These are phyloP conservation scores for Pulveroboletus sp. DNA, from an alignment of 768 basidiomycete genomes.

Conservation along the genomic window DNA sequence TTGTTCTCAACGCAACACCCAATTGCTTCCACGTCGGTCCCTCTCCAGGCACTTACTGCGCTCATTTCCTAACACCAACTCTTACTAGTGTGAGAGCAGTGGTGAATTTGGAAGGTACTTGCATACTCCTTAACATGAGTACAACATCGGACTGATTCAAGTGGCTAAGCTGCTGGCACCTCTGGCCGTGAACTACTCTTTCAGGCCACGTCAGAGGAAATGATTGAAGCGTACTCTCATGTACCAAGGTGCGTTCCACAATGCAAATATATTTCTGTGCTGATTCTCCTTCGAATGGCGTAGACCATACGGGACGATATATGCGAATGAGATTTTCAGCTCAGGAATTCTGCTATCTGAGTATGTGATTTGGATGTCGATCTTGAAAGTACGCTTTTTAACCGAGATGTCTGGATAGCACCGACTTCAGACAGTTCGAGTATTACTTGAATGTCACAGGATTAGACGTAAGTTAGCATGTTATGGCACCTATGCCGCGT, in stretches of 20 bases:
- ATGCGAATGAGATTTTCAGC: slow-evolving; percentile 89
- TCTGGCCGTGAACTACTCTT: slow-evolving; percentile 87
- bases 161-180: slow-evolving; percentile 67
- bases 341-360: slow-evolving; percentile 89
- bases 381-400: slow-evolving; percentile 3
- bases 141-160: slow-evolving; percentile 2
- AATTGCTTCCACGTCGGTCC: slow-evolving; percentile 57
- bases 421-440: slow-evolving; percentile 94
- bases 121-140: background rate
- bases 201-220: slow-evolving; percentile 92
- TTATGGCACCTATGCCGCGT: background rate
- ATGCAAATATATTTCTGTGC: background rate
- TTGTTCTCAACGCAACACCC: slow-evolving; percentile 89
- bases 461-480: slow-evolving; percentile 61
- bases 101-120: slow-evolving; percentile 82
- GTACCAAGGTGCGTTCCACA: slow-evolving; percentile 59
- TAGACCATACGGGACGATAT: slow-evolving; percentile 82
- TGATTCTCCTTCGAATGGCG: background rate
- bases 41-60: background rate
- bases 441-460: slow-evolving; percentile 87
- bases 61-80: background rate
- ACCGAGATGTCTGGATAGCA: slow-evolving; percentile 42
- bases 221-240: slow-evolving; percentile 86
- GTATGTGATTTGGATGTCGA: slow-evolving; percentile 38
- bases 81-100: slow-evolving; percentile 66